These are phyloP conservation scores for Diaporthe sp. DNA, from an alignment of 2,329 filamentous ascomycete genomes.

Conservation along the genomic window DNA sequence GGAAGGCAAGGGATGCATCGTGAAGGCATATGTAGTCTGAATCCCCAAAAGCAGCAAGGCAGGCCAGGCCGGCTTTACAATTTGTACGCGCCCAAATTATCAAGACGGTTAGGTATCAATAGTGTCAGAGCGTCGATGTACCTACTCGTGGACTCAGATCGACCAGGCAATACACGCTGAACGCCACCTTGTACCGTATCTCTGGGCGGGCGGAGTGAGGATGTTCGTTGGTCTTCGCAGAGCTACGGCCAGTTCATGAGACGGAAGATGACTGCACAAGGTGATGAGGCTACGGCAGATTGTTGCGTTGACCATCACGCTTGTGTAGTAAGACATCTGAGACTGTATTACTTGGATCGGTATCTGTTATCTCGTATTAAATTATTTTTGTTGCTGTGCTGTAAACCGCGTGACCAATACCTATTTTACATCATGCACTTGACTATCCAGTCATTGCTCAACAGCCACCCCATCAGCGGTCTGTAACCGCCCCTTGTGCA, in stretches of 20 bases:
- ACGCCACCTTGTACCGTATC: background rate
- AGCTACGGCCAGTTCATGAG: background rate
- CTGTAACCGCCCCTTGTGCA: constrained; percentile 43
- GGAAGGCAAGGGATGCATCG: background rate
- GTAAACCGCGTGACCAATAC: too few relatives aligned
- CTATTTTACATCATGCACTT: background rate
- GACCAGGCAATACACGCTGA: background rate
- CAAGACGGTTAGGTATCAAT: background rate
- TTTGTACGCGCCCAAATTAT: background rate
- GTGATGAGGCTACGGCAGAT: background rate
- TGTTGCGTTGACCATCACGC: background rate
- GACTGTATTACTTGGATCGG: background rate
- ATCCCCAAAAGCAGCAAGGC: background rate
- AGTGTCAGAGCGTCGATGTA: background rate
- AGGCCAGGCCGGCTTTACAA: background rate
- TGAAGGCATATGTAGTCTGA: background rate
- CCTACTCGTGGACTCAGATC: background rate
- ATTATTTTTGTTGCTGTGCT: background rate
- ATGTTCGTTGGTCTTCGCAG: background rate
- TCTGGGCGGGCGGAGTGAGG: background rate
- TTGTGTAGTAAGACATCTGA: background rate
- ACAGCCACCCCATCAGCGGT: background rate
- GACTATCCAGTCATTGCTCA: constrained; percentile 5
- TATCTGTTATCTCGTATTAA: background rate
- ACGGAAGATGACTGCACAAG: background rate